Base-by-base conservation (phyloP, 345 rosid species). In the Leavenworthia alabamica region DNA sequence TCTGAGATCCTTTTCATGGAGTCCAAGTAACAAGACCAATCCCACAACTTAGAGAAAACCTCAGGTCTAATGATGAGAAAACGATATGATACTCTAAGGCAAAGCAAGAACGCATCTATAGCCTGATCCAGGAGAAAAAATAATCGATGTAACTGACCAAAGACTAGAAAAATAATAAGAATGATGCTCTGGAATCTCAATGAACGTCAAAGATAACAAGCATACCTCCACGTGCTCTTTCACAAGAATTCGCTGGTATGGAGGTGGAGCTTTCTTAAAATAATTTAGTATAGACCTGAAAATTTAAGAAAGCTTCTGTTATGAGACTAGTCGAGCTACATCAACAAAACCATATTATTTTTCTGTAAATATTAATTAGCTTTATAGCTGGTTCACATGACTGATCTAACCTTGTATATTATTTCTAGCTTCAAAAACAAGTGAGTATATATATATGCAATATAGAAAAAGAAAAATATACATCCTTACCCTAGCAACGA, bases 1-100 rank as follows among this genome's bases (percentile, higher is more conserved):
- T 66, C 58, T 55, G 49, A 40, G 9, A 66, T 56, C 60, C 72
- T 63, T 70, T 65, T 56, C 60, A 85, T 74, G 47, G 84, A 65
- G 37, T 85, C 94, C 77, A 86, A 53, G 74, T 89, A 83, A 72
- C 80, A 79, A 32, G 96, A 89, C 96, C 99, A 89, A 76, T 92
- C 86, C 99, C 99, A 93, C 59, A 67, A 78, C 70, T 79, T 80
- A 51, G 86, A 80, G 72, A 92, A 79, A 51, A 73, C 67, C 53
- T 86, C 80, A 20, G 86, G 82, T 53, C 77, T 82, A 44, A 66
- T 47, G 42, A 77, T 41, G 37, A 93, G 78, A 66, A 93, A 64
- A 49, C 94, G 89, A 52, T 82, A 89, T 48, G 94, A 85, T 66
- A 73, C 78, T 68, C 81, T 79, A 55, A 73, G 78, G 11, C 77